These are phyloP conservation scores for Leccinum ochraceum DNA, from an alignment of 768 basidiomycete species.

Conservation along the genomic window DNA sequence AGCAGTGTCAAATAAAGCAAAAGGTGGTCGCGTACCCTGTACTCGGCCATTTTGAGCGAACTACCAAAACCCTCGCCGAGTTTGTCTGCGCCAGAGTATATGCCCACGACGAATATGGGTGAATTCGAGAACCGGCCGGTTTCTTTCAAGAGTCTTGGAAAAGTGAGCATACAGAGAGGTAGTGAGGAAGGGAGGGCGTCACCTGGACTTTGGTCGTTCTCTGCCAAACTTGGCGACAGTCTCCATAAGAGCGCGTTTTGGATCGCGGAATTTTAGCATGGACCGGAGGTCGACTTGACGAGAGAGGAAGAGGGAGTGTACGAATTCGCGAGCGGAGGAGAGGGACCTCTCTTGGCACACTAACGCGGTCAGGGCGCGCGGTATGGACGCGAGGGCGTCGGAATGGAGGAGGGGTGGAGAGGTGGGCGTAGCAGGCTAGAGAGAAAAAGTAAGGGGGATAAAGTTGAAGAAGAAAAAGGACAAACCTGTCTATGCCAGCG, in stretches of 20 bases:
- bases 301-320: slow-evolving; percentile 84
- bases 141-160: slow-evolving; percentile 78
- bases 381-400: slow-evolving; percentile 88
- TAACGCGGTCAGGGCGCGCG: slow-evolving; percentile 83
- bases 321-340: slow-evolving; percentile 82
- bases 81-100: slow-evolving; percentile 80
- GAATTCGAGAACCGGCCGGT: slow-evolving; percentile 90
- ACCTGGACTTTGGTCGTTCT: slow-evolving; percentile 73
- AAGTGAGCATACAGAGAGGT: background rate
- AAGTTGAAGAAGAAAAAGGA: background rate
- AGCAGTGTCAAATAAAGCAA: background rate
- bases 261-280: slow-evolving; percentile 82
- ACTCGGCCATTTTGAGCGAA: slow-evolving; percentile 94
- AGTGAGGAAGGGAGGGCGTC: background rate
- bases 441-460: slow-evolving; percentile 1
- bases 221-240: slow-evolving; percentile 70
- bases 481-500: slow-evolving; percentile 80
- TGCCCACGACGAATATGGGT: slow-evolving; percentile 94
- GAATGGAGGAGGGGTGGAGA: slow-evolving; percentile 62
- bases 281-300: slow-evolving; percentile 79
- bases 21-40: slow-evolving; percentile 55
- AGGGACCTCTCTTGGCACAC: slow-evolving; percentile 89
- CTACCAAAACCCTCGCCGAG: slow-evolving; percentile 95
- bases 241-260: slow-evolving; percentile 72
- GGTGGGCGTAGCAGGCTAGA: slow-evolving; percentile 49